A percentile compares a stretch with the other conserved stretches of the same genome.
phyloP scores from a whole-genome alignment of 2,329 filamentous ascomycete genomes.

The Colletotrichum coccodes region DNA sequence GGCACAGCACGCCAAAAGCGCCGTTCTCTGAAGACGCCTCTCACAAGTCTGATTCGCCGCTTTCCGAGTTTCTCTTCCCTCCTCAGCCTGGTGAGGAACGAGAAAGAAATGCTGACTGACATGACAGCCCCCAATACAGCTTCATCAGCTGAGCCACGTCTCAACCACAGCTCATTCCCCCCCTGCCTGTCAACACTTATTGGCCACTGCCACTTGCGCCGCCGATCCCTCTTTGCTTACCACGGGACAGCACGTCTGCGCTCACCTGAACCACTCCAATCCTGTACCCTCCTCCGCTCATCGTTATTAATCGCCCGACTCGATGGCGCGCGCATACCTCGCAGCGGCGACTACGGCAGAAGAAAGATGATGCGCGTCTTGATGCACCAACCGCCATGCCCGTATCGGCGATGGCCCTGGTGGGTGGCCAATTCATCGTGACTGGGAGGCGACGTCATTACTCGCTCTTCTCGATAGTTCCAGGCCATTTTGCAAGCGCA shows the following conservation, averaged over 20 bases:
- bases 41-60: slow-evolving; percentile 5
- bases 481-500: background rate
- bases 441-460: slow-evolving; percentile 2
- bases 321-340: slow-evolving; percentile 5
- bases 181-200: slow-evolving; percentile 11
- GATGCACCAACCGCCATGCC: background rate
- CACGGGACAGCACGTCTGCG: background rate
- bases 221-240: slow-evolving; percentile 16
- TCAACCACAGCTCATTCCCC: slow-evolving; percentile 17
- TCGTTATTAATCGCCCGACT: slow-evolving; percentile 22
- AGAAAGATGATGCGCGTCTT: slow-evolving; percentile 2
- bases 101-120: background rate
- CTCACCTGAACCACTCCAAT: slow-evolving; percentile 20
- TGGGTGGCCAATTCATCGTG: background rate
- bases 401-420: background rate
- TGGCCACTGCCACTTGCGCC: slow-evolving; percentile 18
- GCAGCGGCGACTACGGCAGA: slow-evolving; percentile 5
- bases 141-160: slow-evolving; percentile 27
- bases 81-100: background rate
- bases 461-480: background rate
- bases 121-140: background rate
- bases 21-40: background rate
- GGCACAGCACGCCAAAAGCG: background rate
- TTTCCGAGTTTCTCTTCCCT: background rate
- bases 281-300: background rate